These are phyloP conservation scores for Apium graveolens DNA, from an alignment of 129 eudicot genomes.

Conservation along the genomic window DNA sequence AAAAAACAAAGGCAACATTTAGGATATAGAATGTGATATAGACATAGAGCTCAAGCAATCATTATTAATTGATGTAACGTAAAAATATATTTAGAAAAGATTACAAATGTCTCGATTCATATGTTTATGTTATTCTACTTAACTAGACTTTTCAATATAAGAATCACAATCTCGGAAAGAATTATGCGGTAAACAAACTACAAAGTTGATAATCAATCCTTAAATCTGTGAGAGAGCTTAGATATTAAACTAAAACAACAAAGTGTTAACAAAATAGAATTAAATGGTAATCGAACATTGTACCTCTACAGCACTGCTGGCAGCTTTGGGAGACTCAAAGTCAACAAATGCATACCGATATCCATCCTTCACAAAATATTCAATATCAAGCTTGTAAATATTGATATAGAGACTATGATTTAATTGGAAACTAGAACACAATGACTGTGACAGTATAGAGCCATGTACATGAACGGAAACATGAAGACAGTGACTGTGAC, in stretches of 20 bases:
- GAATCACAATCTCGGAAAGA: neutral
- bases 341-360: constrained; percentile 10
- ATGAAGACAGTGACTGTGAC: neutral
- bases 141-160: neutral
- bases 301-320: constrained; percentile 5
- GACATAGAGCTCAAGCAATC: neutral
- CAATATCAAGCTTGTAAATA: neutral
- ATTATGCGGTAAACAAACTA: neutral
- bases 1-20: neutral
- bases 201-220: neutral
- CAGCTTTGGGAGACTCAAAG: constrained; percentile 5
- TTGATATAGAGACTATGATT: neutral
- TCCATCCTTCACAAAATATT: constrained; percentile 5
- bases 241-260: neutral
- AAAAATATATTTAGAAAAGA: neutral
- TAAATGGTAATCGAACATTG: neutral
- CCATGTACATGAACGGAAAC: neutral
- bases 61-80: neutral
- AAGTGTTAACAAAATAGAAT: neutral
- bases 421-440: neutral
- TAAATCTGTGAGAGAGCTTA: neutral
- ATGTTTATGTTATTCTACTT: neutral
- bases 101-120: neutral
- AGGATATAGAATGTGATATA: neutral
- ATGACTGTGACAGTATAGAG: neutral